Conservation (phyloP, 352 stramenopile species). For the Hyaloperonospora brassicae region DNA sequence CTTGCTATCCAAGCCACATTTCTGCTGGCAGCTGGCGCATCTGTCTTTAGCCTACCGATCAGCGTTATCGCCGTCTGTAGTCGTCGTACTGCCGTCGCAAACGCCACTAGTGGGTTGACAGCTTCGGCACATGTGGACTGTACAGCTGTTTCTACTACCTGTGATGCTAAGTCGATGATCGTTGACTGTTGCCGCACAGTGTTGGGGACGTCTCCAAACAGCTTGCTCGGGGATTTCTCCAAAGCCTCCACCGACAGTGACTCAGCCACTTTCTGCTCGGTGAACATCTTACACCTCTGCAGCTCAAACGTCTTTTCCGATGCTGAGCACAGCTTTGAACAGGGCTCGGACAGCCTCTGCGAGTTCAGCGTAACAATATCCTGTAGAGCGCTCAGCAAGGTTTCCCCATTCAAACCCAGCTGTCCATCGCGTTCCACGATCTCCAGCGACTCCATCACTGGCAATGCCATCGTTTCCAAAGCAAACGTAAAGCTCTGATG, state of each 20-base stretch:
- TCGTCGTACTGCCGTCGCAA: constrained; percentile 23
- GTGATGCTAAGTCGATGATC: constrained; percentile 23
- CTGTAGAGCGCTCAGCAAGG: constrained; percentile 35
- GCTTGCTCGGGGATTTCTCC: constrained; percentile 11
- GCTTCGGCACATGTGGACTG: constrained; percentile 10
- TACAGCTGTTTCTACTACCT: constrained; percentile 19
- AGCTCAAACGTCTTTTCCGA: constrained; percentile 48
- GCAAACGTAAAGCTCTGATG: constrained; percentile 65
- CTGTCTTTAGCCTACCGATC: constrained; percentile 32
- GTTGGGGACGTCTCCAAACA: constrained; percentile 17
- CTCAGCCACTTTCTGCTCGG: constrained; percentile 6
- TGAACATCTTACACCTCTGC: constrained; percentile 42
- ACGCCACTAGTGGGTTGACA: constrained; percentile 20
- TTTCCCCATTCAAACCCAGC: constrained; percentile 38
- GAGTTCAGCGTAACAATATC: constrained; percentile 35
- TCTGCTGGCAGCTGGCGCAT: constrained; percentile 25
- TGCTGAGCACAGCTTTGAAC: constrained; percentile 32
- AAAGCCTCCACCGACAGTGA: constrained; percentile 3
- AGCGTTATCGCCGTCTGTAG: constrained; percentile 31
- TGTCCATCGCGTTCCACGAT: constrained; percentile 33
- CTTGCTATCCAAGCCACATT: constrained; percentile 47
- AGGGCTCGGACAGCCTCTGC: constrained; percentile 27
- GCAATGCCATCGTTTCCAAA: constrained; percentile 52
- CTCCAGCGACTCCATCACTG: constrained; percentile 50
- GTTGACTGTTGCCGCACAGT: constrained; percentile 20